A percentile compares a stretch with the other conserved stretches of the same genome.
Evolutionary conservation across 352 stramenopile genomes (phyloP).

Genomic region (Hyphochytrium catenoides): DNA sequence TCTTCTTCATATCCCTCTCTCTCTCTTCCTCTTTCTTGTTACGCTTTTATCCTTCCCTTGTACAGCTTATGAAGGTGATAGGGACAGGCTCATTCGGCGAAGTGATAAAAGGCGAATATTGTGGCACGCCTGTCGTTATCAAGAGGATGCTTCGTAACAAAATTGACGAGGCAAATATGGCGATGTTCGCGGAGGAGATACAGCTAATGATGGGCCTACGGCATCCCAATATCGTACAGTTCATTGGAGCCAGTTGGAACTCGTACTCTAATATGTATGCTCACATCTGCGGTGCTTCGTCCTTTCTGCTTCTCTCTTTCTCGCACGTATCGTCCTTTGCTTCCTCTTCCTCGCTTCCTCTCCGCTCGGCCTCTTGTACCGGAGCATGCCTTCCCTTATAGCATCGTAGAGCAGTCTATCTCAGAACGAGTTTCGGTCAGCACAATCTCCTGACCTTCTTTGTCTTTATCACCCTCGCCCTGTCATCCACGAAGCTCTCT

Average conservation of each 20-base stretch:
- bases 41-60: too few relatives aligned
- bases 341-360: background rate
- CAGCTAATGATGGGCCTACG: constrained; percentile 70
- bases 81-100: constrained; percentile 51
- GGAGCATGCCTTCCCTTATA: too few relatives aligned
- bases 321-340: too few relatives aligned
- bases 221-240: constrained; percentile 63
- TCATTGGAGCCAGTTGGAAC: constrained; percentile 68
- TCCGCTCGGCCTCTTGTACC: constrained; percentile 1
- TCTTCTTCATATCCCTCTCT: too few relatives aligned
- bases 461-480: background rate
- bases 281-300: too few relatives aligned
- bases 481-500: background rate
- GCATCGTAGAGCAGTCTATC: too few relatives aligned
- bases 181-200: constrained; percentile 66
- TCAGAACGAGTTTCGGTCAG: background rate
- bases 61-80: too few relatives aligned
- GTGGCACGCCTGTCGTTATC: constrained; percentile 54
- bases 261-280: constrained; percentile 74
- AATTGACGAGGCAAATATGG: constrained; percentile 59
- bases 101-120: constrained; percentile 67
- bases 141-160: constrained; percentile 68
- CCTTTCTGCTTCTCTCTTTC: too few relatives aligned
- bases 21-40: too few relatives aligned
- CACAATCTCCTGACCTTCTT: background rate